Evolutionary conservation across 1,284 basidiomycete species (phyloP).

Genomic region (Golubevia sp.): DNA sequence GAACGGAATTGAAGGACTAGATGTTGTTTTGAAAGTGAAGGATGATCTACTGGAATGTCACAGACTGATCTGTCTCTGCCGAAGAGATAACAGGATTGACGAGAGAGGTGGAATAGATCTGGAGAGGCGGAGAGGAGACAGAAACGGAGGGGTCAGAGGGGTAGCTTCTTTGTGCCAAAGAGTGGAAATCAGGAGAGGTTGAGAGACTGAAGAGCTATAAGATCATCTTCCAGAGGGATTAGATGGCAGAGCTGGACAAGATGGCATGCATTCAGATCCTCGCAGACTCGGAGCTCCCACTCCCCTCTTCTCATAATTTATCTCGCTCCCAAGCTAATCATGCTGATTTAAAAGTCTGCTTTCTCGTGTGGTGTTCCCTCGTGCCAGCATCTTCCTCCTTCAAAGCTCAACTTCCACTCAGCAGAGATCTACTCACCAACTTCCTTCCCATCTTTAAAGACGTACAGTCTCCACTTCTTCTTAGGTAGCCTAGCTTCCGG

Average conservation of each 20-base stretch:
- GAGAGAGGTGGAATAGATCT: constrained; percentile 87
- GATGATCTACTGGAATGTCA: constrained; percentile 90
- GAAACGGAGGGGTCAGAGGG: neutral
- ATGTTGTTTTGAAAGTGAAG: constrained; percentile 97
- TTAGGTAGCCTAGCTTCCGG: constrained; percentile 92
- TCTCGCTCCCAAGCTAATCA: too few species aligned
- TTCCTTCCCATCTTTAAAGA: constrained; percentile 93
- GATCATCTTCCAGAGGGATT: too few species aligned
- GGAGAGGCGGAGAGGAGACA: constrained; percentile 2
- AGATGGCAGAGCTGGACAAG: too few species aligned
- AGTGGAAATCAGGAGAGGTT: neutral
- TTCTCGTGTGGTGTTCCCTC: too few species aligned
- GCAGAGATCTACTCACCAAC: constrained; percentile 70
- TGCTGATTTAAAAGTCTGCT: too few species aligned
- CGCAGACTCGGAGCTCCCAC: too few species aligned
- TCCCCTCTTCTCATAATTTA: too few species aligned
- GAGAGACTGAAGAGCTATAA: too few species aligned
- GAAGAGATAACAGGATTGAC: constrained; percentile 91
- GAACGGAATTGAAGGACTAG: constrained; percentile 93
- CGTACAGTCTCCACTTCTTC: constrained; percentile 89
- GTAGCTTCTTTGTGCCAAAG: constrained; percentile 6
- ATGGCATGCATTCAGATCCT: too few species aligned
- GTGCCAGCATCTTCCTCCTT: too few species aligned
- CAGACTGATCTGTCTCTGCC: constrained; percentile 74
- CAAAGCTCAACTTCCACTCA: too few species aligned